A percentile compares a stretch with the other conserved stretches of the same genome.
Conservation (phyloP, 768 basidiomycete species). For the Lactarius deliciosus region DNA sequence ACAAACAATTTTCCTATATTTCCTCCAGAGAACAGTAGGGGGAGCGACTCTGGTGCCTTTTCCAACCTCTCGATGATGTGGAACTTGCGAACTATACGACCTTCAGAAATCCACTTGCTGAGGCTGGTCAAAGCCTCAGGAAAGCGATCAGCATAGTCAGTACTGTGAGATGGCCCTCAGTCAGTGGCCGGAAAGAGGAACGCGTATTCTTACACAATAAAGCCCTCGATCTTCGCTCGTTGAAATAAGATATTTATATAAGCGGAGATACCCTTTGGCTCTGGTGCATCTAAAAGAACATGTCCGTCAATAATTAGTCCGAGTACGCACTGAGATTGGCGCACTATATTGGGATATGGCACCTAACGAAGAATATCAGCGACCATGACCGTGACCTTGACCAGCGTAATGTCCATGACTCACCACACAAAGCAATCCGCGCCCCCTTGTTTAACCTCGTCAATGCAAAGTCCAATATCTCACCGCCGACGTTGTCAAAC, state of each 20-base stretch:
- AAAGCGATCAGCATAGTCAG: constrained; percentile 70
- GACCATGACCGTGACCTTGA: background rate
- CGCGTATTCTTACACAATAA: constrained; percentile 60
- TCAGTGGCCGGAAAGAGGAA: background rate
- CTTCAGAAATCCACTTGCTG: constrained; percentile 55
- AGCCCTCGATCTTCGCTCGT: constrained; percentile 81
- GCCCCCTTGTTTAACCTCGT: constrained; percentile 74
- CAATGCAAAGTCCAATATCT: constrained; percentile 78
- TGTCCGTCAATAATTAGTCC: background rate
- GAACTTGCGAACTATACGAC: constrained; percentile 76
- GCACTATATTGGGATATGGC: constrained; percentile 84
- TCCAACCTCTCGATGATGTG: constrained; percentile 77
- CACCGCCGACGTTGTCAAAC: constrained; percentile 83
- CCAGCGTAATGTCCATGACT: constrained; percentile 31
- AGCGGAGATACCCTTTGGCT: constrained; percentile 63
- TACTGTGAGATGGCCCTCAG: constrained; percentile 41
- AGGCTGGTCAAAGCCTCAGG: constrained; percentile 58
- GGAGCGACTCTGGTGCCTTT: constrained; percentile 67
- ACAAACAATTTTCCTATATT: constrained; percentile 76
- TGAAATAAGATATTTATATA: constrained; percentile 72
- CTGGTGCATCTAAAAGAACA: constrained; percentile 46
- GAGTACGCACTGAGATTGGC: constrained; percentile 30
- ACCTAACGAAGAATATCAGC: constrained; percentile 42
- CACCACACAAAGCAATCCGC: constrained; percentile 79
- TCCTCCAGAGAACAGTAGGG: constrained; percentile 68